Base-by-base conservation (phyloP, 2,329 filamentous ascomycete genomes). In the Penicillium capsulatum region DNA sequence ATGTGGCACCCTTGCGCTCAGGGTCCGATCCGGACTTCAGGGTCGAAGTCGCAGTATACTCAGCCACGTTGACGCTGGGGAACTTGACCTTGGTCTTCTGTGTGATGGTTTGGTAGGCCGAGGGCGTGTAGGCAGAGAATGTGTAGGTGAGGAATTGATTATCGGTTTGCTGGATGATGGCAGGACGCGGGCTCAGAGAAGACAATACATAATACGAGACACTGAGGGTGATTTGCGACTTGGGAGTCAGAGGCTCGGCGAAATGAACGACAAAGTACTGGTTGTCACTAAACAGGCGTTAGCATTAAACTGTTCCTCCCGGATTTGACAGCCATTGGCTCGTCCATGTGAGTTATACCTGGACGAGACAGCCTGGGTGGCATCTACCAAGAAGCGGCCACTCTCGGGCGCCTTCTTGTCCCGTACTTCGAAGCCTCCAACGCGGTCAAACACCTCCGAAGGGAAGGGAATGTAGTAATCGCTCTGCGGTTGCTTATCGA, bases 1-100 rank as follows among this genome's bases (percentile, higher is more conserved):
- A 83, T 61, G 85, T 90, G 14, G 81, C 75, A 47, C 92, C 92
- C 68, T 89, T 81, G 71, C 87, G 90, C 63, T 86, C 77, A 2
- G 91, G 89, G 53, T 85, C 79, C 38, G 77, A 73, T 47, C 78
- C 81, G 30, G 76, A 70, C 52, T 77, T 80, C 32, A 75, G 65
- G 8, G 71, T 67, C 14, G 77, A 74, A 13, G 94, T 76, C 48
- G 79, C 82, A 38, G 88, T 95, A 67, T 87, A 94, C 60, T 96
- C 88, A 41, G 89, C 85, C 17, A 95, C 76, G 54, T 86, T 83
- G 48, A 77, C 71, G 38, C 80, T 84, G 33, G 86, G 78, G 54
- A 94, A 82, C 73, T 96, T 96, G 68, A 98, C 69, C 68, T 97
- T 95, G 27, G 92, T 97, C 79, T 96, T 96, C 66, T 98, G 92